Percentiles rank a stretch among this genome's conserved stretches.
These are phyloP conservation scores for Pulveroboletus frians DNA, from an alignment of 768 basidiomycete genomes.

Conservation along the genomic window DNA sequence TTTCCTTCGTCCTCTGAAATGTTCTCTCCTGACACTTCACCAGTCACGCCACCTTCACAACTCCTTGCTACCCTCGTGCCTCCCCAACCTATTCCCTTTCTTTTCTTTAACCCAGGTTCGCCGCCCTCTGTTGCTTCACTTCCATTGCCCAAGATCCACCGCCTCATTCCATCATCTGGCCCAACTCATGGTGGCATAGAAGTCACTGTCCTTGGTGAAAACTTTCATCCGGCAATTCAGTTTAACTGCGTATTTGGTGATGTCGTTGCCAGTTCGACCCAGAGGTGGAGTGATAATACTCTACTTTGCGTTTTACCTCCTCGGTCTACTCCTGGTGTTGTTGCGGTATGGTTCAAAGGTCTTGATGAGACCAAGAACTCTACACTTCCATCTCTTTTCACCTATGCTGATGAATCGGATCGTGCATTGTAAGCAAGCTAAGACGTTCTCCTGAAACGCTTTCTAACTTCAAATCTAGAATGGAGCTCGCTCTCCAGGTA, in stretches of 20 bases:
- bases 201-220: slow-evolving; percentile 87
- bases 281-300: slow-evolving; percentile 89
- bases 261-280: slow-evolving; percentile 72
- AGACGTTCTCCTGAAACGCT: slow-evolving; percentile 2
- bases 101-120: slow-evolving; percentile 56
- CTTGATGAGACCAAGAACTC: slow-evolving; percentile 56
- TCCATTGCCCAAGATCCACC: slow-evolving; percentile 71
- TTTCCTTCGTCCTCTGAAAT: slow-evolving; percentile 18
- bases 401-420: slow-evolving; percentile 88
- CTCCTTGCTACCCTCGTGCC: slow-evolving; percentile 18
- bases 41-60: slow-evolving; percentile 17
- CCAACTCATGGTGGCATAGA: slow-evolving; percentile 92
- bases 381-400: slow-evolving; percentile 63
- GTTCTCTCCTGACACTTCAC: slow-evolving; percentile 13
- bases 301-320: slow-evolving; percentile 90
- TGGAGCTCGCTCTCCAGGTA: slow-evolving; percentile 93
- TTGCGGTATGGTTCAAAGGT: slow-evolving; percentile 86
- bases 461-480: slow-evolving; percentile 43
- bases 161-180: slow-evolving; percentile 77
- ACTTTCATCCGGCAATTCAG: slow-evolving; percentile 73
- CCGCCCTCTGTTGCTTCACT: slow-evolving; percentile 43
- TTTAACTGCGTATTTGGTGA: slow-evolving; percentile 85
- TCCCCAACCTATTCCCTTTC: slow-evolving; percentile 48
- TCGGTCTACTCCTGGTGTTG: slow-evolving; percentile 71
- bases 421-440: slow-evolving; percentile 65